Percentiles rank a stretch among this genome's conserved stretches.
phyloP scores from a whole-genome alignment of 2,329 filamentous ascomycete genomes.

The Botrytis fragariae region DNA sequence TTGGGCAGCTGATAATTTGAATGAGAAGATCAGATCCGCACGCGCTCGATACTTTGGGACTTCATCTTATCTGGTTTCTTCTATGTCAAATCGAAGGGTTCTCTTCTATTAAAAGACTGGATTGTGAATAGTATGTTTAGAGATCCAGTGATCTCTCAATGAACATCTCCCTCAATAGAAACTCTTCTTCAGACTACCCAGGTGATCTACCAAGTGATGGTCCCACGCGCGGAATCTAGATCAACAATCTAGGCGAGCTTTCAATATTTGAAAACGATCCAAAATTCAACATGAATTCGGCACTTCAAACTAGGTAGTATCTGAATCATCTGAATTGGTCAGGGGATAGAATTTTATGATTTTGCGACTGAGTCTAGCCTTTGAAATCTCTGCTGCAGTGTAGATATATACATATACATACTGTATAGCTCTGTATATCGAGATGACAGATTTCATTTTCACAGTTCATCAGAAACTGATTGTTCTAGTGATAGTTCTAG shows the following conservation, averaged over 20 bases:
- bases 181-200: not conserved
- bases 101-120: not conserved
- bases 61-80: not conserved
- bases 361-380: not conserved
- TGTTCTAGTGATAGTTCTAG: not conserved
- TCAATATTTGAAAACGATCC: not conserved
- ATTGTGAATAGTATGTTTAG: not conserved
- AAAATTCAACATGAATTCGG: too few species aligned
- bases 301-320: not conserved
- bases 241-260: not conserved
- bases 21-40: not conserved
- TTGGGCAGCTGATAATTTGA: not conserved
- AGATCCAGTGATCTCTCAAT: not conserved
- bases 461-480: accelerated
- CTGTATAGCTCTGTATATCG: too few species aligned
- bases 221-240: not conserved
- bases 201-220: not conserved
- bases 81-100: not conserved
- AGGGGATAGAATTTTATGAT: not conserved
- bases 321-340: not conserved
- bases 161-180: not conserved
- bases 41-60: not conserved
- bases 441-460: not conserved
- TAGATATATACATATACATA: not conserved
- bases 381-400: not conserved